Evolutionary conservation across 805 yeast genomes (phyloP).

Genomic region (Ogataea parapolymorpha): DNA sequence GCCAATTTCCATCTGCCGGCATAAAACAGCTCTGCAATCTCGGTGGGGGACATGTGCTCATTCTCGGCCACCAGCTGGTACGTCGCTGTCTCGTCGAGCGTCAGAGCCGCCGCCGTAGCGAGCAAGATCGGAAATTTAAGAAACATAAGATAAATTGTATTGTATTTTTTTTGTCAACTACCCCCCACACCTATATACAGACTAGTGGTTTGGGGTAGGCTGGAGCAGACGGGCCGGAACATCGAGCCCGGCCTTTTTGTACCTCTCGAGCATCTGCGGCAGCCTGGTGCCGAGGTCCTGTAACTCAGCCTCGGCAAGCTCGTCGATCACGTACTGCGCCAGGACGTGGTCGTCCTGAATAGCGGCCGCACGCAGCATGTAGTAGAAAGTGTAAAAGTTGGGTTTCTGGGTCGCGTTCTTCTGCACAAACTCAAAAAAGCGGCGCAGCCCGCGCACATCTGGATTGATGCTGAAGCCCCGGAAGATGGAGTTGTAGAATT

Average conservation of each 20-base stretch:
- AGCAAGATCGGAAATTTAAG: neutral
- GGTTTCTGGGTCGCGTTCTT: slow-evolving; percentile 32
- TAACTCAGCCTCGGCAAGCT: slow-evolving; percentile 33
- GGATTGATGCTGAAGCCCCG: slow-evolving; percentile 43
- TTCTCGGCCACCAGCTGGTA: neutral
- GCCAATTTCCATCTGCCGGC: neutral
- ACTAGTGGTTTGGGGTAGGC: neutral
- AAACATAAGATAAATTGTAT: neutral
- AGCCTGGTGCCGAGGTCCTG: slow-evolving; percentile 37
- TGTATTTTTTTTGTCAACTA: neutral
- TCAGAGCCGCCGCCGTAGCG: neutral
- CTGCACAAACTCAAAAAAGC: slow-evolving; percentile 38
- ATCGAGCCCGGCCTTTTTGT: neutral
- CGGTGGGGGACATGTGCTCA: neutral
- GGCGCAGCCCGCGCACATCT: slow-evolving; percentile 34
- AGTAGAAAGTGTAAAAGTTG: slow-evolving; percentile 50
- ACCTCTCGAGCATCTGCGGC: slow-evolving; percentile 34
- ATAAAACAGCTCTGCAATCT: neutral
- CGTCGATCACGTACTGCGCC: slow-evolving; percentile 37
- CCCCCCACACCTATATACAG: slow-evolving; percentile 1
- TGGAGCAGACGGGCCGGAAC: neutral
- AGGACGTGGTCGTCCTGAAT: slow-evolving; percentile 32
- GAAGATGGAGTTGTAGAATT: slow-evolving; percentile 45
- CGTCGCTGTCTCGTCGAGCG: neutral
- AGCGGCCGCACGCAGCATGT: slow-evolving; percentile 39